Evolutionary conservation across 1,139 yeast genomes (phyloP).

Genomic region (Saccharomyces hybrid): DNA sequence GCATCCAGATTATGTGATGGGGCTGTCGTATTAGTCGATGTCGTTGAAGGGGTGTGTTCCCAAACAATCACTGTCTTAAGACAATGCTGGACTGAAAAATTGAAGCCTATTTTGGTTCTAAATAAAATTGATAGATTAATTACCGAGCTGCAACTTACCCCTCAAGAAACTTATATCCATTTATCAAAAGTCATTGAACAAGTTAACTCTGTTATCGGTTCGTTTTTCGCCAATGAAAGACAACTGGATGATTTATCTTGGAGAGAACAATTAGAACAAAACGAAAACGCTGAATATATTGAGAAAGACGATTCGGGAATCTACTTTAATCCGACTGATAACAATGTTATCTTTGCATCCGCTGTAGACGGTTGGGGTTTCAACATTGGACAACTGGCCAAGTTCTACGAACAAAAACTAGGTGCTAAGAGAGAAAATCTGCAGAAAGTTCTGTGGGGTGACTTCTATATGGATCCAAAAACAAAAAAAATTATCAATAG

Average conservation of each 20-base stretch:
- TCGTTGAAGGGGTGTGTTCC: conserved; percentile 96
- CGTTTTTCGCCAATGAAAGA: conserved; percentile 87
- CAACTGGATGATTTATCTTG: conserved; percentile 84
- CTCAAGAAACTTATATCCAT: conserved; percentile 81
- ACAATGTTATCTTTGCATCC: conserved; percentile 89
- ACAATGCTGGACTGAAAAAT: conserved; percentile 91
- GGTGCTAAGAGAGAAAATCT: conserved; percentile 78
- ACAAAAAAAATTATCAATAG: conserved; percentile 70
- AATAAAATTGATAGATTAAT: conserved; percentile 88
- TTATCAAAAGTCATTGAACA: conserved; percentile 75
- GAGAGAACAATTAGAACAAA: conserved; percentile 57
- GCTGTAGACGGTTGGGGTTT: conserved; percentile 99
- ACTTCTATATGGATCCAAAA: conserved; percentile 81
- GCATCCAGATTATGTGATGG: conserved; percentile 96
- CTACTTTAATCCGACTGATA: conserved; percentile 82
- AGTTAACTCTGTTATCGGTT: conserved; percentile 90
- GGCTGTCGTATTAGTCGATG: conserved; percentile 90
- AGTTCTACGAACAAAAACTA: conserved; percentile 73
- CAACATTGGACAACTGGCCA: conserved; percentile 79
- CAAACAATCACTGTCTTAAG: conserved; percentile 92
- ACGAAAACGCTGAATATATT: conserved; percentile 49
- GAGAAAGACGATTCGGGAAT: conserved; percentile 78
- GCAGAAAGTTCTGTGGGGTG: conserved; percentile 94
- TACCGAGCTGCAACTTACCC: conserved; percentile 72
- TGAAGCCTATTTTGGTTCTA: conserved; percentile 83